Base-by-base conservation (phyloP, 202 grass and related monocot genomes). In the Panicum virgatum region DNA sequence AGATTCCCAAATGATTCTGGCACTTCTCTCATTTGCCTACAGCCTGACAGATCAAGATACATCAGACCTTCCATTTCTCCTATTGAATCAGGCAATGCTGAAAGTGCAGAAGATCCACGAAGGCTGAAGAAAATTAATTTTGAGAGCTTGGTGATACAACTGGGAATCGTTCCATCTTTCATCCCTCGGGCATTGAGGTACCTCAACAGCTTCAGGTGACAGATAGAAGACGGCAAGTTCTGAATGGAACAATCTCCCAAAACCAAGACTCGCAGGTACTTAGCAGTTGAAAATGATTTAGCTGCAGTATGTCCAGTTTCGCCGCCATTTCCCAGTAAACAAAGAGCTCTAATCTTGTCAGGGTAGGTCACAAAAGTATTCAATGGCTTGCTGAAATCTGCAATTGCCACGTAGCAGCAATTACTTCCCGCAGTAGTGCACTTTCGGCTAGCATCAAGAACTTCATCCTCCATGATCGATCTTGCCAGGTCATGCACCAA, bases 401-500 rank as follows among this genome's bases (percentile, higher is more conserved):
- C 22, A 3, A 64, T 30, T 9, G 36, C 6, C 13, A 12, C 80
- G 73, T 73, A 62, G 43, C 57, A 69, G 3, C 22, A 72, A 3
- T 12, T 38, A 2, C 22, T 11, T 19, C 7, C 14, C 4, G 13
- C n/a, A 60, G 19, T 59, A 18, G 44, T 60, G 25, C 26, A 4
- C 15, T 54, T 36, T 54, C 5, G 10, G 3, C 14, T 27, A 19
- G 37, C 11, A 43, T 76, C 73, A 15, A 27, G 13, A 85, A 87
- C n/a, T 72, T 82, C 78, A 68, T 87, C 78, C 10, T 16, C 40
- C 15, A 62, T 71, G 44, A 87, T n/a, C 38, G 36, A 87, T 80
- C 58, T 80, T 73, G 84, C 77, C 14, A 87, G 84, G 22, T 87
- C 78, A 30, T 81, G 69, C 66, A 86, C 67, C 32, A 86, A 7